Evolutionary conservation across 345 rosid genomes (phyloP), one percentile per base, ranked within the genome.

Genomic region (Citrus inodora): DNA sequence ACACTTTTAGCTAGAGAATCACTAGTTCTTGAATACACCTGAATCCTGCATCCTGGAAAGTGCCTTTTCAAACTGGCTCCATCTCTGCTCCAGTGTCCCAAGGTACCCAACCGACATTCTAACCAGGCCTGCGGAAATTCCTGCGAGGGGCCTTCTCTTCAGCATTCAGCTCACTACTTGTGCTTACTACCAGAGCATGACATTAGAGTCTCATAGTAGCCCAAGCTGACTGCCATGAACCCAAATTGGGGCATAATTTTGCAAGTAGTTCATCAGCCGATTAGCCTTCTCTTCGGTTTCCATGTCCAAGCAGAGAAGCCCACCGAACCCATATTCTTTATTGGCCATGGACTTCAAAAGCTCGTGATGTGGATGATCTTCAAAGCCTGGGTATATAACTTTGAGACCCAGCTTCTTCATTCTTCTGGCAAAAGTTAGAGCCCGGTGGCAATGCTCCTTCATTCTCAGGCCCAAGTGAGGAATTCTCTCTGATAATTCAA

Each of bases 221-320:
- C 99, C 86, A 96, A 71, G 85, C 99, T 96, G 16, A 96, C 99
- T 0, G 99, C 99, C 94, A 96, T 96, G 85, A 96, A 90, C 64
- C 97, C 99, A 10, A 96, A 96, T 64, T 92, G 25, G 25, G 0
- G 94, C 85, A 53, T 60, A 76, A 76, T 96, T 96, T 71, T 96
- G 99, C 70, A 94, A 73, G 77, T 86, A 89, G 79, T 87, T 53
- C 99, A 96, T 94, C 72, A 96, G 81, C 83, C 84, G 74, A 84
- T 90, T 90, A 9, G 98, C 99, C 80, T 77, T 86, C 58, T 96
- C 99, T 80, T 92, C 98, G 0, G 98, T 89, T 81, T 80, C 94
- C 97, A 96, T 89, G 87, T 96, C 98, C 0, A 94, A 46, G 42
- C 97, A 89, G 70, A 96, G 55, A 67, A 96, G 75, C 24, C 98